phyloP scores from a whole-genome alignment of 768 basidiomycete species.

The Termitomyces sp. region DNA sequence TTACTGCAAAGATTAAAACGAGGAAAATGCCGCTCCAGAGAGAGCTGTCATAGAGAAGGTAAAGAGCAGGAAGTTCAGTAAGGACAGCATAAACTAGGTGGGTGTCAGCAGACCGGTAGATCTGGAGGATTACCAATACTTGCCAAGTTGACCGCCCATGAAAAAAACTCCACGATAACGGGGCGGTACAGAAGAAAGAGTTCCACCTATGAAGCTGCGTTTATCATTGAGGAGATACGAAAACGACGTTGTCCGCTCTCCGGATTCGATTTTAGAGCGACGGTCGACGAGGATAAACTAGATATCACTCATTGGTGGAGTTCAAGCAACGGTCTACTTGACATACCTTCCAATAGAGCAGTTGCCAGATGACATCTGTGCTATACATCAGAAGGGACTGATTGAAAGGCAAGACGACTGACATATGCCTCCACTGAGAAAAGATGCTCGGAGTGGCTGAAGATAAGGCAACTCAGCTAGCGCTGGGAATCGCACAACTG shows the following conservation, averaged over 20 bases:
- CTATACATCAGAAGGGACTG: slow-evolving; percentile 9
- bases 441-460: slow-evolving; percentile 63
- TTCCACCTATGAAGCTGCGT: slow-evolving; percentile 73
- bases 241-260: slow-evolving; percentile 87
- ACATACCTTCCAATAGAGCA: slow-evolving; percentile 84
- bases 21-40: slow-evolving; percentile 77
- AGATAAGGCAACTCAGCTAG: slow-evolving; percentile 64
- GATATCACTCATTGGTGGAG: slow-evolving; percentile 1
- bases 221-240: slow-evolving; percentile 87
- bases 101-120: not conserved
- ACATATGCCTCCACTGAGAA: slow-evolving; percentile 84
- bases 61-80: slow-evolving; percentile 83
- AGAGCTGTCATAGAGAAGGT: slow-evolving; percentile 74
- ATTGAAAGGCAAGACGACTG: slow-evolving; percentile 22
- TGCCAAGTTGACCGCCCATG: slow-evolving; percentile 81
- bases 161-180: slow-evolving; percentile 66
- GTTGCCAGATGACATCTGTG: slow-evolving; percentile 88
- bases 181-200: slow-evolving; percentile 53
- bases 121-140: slow-evolving; percentile 18
- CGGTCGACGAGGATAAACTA: slow-evolving; percentile 87
- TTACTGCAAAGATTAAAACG: slow-evolving; percentile 74
- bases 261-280: slow-evolving; percentile 84
- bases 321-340: not conserved
- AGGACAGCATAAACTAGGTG: slow-evolving; percentile 74
- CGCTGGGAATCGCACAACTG: slow-evolving; percentile 82